phyloP scores from a whole-genome alignment of 2,329 filamentous ascomycete species.

The Diaporthe eres region DNA sequence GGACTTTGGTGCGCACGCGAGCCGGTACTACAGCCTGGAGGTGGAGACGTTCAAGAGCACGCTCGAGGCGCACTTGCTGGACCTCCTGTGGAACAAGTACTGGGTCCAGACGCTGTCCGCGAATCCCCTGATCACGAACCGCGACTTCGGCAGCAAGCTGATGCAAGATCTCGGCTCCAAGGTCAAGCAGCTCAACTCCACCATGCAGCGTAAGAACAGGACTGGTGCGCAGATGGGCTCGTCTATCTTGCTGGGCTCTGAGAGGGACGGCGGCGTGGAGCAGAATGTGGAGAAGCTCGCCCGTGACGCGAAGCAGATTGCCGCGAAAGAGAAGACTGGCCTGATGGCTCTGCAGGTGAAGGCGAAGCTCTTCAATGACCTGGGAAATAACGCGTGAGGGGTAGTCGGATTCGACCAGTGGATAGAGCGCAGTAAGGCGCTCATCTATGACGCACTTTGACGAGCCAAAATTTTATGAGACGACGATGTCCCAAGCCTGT shows the following conservation, averaged over 20 bases:
- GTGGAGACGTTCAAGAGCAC: constrained; percentile 96
- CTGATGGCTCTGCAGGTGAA: constrained; percentile 75
- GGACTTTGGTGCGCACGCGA: constrained; percentile 94
- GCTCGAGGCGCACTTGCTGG: constrained; percentile 87
- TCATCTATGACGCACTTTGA: constrained; percentile 10
- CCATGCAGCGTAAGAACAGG: constrained; percentile 52
- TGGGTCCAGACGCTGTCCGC: constrained; percentile 97
- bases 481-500: constrained; percentile 13
- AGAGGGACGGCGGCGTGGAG: constrained; percentile 54
- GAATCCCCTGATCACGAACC: constrained; percentile 90
- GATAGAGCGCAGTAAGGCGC: constrained; percentile 23
- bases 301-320: constrained; percentile 73
- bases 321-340: constrained; percentile 73
- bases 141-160: constrained; percentile 93
- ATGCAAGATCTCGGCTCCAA: constrained; percentile 90
- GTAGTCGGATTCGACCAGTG: neutral
- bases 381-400: constrained; percentile 47
- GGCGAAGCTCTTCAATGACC: constrained; percentile 70
- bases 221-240: constrained; percentile 45
- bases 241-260: constrained; percentile 43
- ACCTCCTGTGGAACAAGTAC: constrained; percentile 98
- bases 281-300: constrained; percentile 71
- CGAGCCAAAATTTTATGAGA: constrained; percentile 9
- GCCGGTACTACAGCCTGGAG: constrained; percentile 90
- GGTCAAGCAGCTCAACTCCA: constrained; percentile 74